Base-by-base conservation (phyloP, 2,329 filamentous ascomycete genomes). In the Trichoderma guizhouense region DNA sequence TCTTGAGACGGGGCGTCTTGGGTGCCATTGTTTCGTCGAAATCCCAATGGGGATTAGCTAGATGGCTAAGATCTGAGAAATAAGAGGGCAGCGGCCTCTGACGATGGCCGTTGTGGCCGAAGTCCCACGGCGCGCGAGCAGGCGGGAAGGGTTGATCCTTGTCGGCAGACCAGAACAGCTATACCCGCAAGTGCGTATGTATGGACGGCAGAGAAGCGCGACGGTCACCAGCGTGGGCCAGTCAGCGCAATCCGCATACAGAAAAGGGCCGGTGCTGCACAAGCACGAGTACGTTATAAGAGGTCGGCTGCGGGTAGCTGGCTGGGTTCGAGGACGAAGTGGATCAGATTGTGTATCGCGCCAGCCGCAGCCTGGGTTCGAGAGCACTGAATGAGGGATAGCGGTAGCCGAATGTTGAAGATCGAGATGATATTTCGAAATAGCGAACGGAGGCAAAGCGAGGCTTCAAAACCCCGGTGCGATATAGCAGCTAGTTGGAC, bases 1-100 rank as follows among this genome's bases (percentile, higher is more conserved):
- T 84, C 83, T 86, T 88, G 81, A 87, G 84, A 82, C 87, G 86
- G 82, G 87, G 86, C 81, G 87, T 83, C 80, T 85, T 83, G 81
- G 87, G 87, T 82, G 86, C 87, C 87, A 89, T 89, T 81, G 81
- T 85, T 81, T 81, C 79, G 76, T 74, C 72, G 75, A 74, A 75
- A 74, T 77, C 75, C 79, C 75, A 75, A 81, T 76, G 73, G 72
- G 79, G 79, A 79, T 77, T 79, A 80, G 79, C 74, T 77, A 79
- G 76, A 75, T 77, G 74, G 78, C 74, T 76, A 75, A 79, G 77
- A 78, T 77, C 74, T 76, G 78, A 76, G 74, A 74, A 76, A 74
- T 74, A 77, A 76, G 76, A 76, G 70, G 69, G 63, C 76, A 78
- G 76, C 74, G 79, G 77, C 75, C 76, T 79, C 78, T 79, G 75